Percentiles rank a stretch among this genome's conserved stretches.
Conservation (phyloP, 768 basidiomycete species). For the Boletus coccyginus region DNA sequence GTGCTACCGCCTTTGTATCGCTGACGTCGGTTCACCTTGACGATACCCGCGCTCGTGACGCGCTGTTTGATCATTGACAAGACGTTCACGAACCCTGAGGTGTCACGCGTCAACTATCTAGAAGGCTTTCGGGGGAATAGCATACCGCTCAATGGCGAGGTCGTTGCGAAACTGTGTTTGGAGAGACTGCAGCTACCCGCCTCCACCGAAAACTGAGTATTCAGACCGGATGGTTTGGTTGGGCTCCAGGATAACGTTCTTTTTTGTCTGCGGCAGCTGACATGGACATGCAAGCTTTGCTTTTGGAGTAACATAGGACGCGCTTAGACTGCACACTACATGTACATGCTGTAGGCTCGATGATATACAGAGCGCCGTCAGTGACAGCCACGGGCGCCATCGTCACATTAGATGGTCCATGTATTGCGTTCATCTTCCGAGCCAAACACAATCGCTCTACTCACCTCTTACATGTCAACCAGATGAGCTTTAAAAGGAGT, state of each 20-base stretch:
- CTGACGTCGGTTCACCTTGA: not conserved
- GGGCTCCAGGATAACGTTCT: not conserved
- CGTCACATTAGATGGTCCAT: too few relatives aligned
- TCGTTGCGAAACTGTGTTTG: slow-evolving; percentile 54
- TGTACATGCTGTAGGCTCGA: not conserved
- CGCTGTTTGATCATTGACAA: slow-evolving; percentile 32
- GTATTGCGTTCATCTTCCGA: too few relatives aligned
- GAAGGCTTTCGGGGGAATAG: slow-evolving; percentile 87
- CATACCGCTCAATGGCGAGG: slow-evolving; percentile 77
- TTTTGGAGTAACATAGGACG: too few relatives aligned
- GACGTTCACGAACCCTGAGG: slow-evolving; percentile 68
- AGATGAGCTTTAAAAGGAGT: too few relatives aligned
- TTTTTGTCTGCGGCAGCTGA: too few relatives aligned
- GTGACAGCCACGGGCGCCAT: too few relatives aligned
- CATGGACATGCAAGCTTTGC: too few relatives aligned
- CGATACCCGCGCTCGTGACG: not conserved
- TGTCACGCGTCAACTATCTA: slow-evolving; percentile 70
- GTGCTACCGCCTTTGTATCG: slow-evolving; percentile 14
- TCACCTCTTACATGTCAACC: too few relatives aligned
- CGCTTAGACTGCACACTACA: not conserved
- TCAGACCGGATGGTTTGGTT: not conserved
- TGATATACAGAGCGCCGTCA: too few relatives aligned
- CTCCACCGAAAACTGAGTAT: not conserved
- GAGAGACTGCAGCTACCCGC: slow-evolving; percentile 42
- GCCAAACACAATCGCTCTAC: too few relatives aligned